Conservation (phyloP, 345 rosid species). For the Eucalyptus erythrocorys region DNA sequence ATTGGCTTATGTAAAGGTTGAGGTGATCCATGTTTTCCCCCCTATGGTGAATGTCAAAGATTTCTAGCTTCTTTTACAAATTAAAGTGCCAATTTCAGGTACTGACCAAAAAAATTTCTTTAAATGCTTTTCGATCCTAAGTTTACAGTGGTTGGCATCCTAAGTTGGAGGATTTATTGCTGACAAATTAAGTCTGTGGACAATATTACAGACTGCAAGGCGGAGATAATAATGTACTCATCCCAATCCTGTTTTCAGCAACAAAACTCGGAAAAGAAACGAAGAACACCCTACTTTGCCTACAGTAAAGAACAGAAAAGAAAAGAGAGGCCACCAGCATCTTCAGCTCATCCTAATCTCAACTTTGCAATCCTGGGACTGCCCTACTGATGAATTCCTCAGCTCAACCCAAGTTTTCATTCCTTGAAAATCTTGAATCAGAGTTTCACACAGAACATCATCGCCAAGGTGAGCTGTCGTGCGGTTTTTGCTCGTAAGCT, state of each 20-base stretch:
- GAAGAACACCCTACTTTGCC: neutral
- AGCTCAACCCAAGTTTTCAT: neutral
- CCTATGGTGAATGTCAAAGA: neutral
- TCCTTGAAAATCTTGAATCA: neutral
- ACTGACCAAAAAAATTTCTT: neutral
- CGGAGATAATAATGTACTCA: neutral
- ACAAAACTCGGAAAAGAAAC: neutral
- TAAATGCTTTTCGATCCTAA: neutral
- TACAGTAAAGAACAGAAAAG: neutral
- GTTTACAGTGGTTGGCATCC: neutral
- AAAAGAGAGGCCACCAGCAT: neutral
- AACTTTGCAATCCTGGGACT: neutral
- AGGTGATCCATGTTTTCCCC: neutral
- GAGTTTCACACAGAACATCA: neutral
- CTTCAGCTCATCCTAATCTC: neutral
- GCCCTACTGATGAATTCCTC: neutral
- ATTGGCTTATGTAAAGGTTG: neutral
- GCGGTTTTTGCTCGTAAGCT: neutral
- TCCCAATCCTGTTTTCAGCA: neutral
- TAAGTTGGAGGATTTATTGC: neutral
- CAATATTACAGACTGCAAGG: neutral
- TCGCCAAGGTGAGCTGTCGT: neutral
- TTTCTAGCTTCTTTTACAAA: neutral
- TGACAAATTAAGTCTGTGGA: neutral
- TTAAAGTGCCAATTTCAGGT: neutral